Evolutionary conservation across 2,329 filamentous ascomycete genomes (phyloP), one percentile per base, ranked within the genome.

Genomic region (Magnaporthiopsis incrustans): DNA sequence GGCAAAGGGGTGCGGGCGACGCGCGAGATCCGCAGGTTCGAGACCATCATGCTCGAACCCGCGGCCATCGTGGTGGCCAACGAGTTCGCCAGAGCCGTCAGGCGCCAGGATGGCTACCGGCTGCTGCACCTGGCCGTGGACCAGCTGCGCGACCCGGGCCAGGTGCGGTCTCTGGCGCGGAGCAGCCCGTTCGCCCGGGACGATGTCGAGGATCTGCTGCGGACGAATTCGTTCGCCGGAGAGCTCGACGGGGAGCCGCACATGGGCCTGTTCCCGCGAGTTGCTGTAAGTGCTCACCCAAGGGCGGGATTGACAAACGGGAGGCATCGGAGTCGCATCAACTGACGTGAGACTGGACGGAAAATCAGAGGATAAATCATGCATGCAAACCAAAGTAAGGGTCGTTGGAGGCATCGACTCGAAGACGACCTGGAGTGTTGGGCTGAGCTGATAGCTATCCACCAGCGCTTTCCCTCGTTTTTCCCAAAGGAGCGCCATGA

Each of bases 21-120:
- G 10, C 70, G 74, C 1, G 65, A 8, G 10, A 76, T 78, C 59
- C 65, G 65, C 6, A 68, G 69, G 8, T 71, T 73, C 4, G 75
- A 77, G 64, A 69, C 71, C 59, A 67, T 77, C 64, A 75, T 78
- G 72, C 0, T 73, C 89, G 75, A 77, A 60, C 74, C 74, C 67
- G 74, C 73, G 10, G 67, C 71, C 4, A 22, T 76, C 8, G 62
- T 73, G n/a, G 68, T 75, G 4, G 69, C 74, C 62, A 61, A 73
- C 18, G 59, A 65, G n/a, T 75, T 76, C 63, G 70, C 73, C 12
- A 67, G 64, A 1, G 65, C 65, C 1, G 69, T 75, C 57, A 66
- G 66, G 35, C 69, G 71, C 35, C 22, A 60, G 4, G 63, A 67
- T 25, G 74, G 74, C 10, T 74, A 75, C 65, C 57, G 60, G 3